Percentiles rank a stretch among this genome's conserved stretches.
These are phyloP conservation scores for Lyophyllum decastes DNA, from an alignment of 768 basidiomycete genomes.

Conservation along the genomic window DNA sequence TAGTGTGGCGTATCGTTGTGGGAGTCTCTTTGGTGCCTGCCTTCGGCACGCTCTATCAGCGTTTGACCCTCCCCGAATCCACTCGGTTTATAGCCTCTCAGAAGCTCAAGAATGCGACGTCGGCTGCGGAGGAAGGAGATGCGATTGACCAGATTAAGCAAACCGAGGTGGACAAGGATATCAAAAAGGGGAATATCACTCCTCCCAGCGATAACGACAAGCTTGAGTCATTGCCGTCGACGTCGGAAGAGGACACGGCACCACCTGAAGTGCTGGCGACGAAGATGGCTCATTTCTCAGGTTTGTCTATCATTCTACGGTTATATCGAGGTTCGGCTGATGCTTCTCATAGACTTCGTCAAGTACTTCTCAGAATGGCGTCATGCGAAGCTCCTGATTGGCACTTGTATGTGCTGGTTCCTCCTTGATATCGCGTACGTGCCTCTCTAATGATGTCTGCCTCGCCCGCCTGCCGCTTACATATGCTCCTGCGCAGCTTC, in stretches of 20 bases:
- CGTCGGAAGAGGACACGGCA: slow-evolving; percentile 11
- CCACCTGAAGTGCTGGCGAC: slow-evolving; percentile 25
- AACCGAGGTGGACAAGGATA: slow-evolving; percentile 29
- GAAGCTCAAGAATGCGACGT: slow-evolving; percentile 25
- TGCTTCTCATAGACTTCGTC: slow-evolving; percentile 49
- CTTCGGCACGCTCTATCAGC: slow-evolving; percentile 73
- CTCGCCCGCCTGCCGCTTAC: background rate
- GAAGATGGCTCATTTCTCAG: slow-evolving; percentile 54
- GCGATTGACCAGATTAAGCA: slow-evolving; percentile 34
- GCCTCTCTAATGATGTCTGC: background rate
- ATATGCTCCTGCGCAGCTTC: slow-evolving; percentile 41
- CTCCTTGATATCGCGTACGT: slow-evolving; percentile 67
- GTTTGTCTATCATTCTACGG: slow-evolving; percentile 25
- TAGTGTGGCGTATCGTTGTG: slow-evolving; percentile 73
- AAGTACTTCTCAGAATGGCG: slow-evolving; percentile 74
- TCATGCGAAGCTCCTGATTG: slow-evolving; percentile 66
- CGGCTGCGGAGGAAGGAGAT: slow-evolving; percentile 19
- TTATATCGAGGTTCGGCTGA: background rate
- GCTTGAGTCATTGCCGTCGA: background rate
- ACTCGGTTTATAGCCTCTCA: slow-evolving; percentile 51
- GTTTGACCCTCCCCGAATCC: slow-evolving; percentile 72
- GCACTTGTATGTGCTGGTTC: slow-evolving; percentile 74
- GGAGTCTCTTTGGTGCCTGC: slow-evolving; percentile 79
- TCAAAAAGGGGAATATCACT: slow-evolving; percentile 19
- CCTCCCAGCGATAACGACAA: slow-evolving; percentile 15